These are phyloP conservation scores for Erigeron philadelphicus DNA, from an alignment of 140 eudicot species.

Conservation along the genomic window DNA sequence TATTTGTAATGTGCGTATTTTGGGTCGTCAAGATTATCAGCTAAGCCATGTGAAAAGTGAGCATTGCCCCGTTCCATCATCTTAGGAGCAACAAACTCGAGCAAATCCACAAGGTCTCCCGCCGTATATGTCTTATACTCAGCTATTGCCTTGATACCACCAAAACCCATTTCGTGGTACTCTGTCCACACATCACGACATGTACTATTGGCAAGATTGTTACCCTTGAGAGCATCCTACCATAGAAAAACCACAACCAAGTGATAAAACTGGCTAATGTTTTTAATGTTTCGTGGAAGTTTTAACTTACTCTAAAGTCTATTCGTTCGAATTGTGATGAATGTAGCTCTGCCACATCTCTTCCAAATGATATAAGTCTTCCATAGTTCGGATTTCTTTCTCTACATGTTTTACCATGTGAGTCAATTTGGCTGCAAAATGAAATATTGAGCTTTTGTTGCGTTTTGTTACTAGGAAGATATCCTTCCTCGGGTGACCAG, in stretches of 20 bases:
- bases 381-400: slow-evolving; percentile 51
- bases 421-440: slow-evolving; percentile 19
- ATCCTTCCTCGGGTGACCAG: slow-evolving; percentile 87
- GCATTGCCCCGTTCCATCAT: slow-evolving; percentile 79
- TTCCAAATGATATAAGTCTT: slow-evolving; percentile 79
- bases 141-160: slow-evolving; percentile 69
- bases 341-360: slow-evolving; percentile 52
- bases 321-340: slow-evolving; percentile 53
- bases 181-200: slow-evolving; percentile 95
- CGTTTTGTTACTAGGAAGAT: slow-evolving; percentile 39
- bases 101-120: slow-evolving; percentile 61
- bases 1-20: slow-evolving; percentile 77
- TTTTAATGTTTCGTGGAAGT: background rate
- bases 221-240: slow-evolving; percentile 82
- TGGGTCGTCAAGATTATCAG: slow-evolving; percentile 81
- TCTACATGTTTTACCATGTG: slow-evolving; percentile 19
- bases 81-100: slow-evolving; percentile 82
- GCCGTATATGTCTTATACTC: slow-evolving; percentile 82
- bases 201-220: slow-evolving; percentile 51
- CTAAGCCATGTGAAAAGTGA: slow-evolving; percentile 80
- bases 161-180: slow-evolving; percentile 86
- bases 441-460: slow-evolving; percentile 30
- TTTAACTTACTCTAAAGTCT: slow-evolving; percentile 67
- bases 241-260: background rate
- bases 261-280: background rate